Evolutionary conservation across 139 green algal genomes (phyloP).

Genomic region (Yamagishiella unicocca): DNA sequence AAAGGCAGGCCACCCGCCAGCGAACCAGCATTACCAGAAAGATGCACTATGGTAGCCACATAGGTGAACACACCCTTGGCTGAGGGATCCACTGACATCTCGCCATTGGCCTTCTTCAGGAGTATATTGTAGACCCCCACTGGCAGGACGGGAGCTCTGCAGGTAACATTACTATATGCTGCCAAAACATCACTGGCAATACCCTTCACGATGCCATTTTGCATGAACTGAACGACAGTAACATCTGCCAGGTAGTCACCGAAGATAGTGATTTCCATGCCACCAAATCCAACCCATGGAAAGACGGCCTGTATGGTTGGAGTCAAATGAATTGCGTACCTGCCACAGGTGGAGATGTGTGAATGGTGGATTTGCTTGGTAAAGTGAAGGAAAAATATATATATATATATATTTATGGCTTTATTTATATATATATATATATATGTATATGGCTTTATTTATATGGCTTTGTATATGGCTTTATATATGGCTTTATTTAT

Average conservation of each 20-base stretch:
- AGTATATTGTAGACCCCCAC: not conserved
- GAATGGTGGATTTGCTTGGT: too few species aligned
- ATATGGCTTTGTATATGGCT: too few species aligned
- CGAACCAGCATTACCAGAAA: constrained; percentile 40
- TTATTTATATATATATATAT: too few species aligned
- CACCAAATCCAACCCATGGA: not conserved
- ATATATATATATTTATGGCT: too few species aligned
- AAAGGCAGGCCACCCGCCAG: constrained; percentile 43
- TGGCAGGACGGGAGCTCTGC: not conserved
- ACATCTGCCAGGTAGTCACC: constrained; percentile 12
- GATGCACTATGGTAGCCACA: not conserved
- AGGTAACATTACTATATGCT: not conserved
- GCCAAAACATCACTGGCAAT: not conserved
- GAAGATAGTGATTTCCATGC: not conserved
- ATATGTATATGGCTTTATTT: too few species aligned
- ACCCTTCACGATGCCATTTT: not conserved
- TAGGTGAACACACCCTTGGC: constrained; percentile 4
- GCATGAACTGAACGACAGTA: not conserved
- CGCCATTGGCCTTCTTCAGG: constrained; percentile 27
- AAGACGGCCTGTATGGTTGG: not conserved
- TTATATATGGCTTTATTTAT: too few species aligned
- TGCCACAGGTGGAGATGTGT: constrained; percentile 1
- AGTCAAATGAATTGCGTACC: not conserved
- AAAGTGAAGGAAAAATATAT: too few species aligned
- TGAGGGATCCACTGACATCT: constrained; percentile 18